Evolutionary conservation across 257 asterid genomes (phyloP), one percentile per base, ranked within the genome.

Genomic region (Henckelia pumila): DNA sequence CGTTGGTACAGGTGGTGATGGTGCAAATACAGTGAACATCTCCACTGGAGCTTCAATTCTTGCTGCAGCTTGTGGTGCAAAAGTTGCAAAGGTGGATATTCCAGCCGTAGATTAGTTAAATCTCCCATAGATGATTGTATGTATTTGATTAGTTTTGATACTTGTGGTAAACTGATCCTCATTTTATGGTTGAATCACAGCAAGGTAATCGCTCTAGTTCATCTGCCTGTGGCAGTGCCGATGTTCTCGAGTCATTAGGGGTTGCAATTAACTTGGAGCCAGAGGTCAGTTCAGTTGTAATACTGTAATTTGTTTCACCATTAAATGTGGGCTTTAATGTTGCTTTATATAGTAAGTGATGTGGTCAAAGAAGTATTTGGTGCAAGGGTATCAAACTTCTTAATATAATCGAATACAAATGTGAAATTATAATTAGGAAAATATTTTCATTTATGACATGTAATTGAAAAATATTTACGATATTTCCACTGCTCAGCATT

Each of bases 1-100:
- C 75, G 99, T 93, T 63, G 99, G 97, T 59, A 90, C 99, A 2
- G 99, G 99, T 50, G 99, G 99, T 19, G 99, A 93, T 81, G 99
- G 96, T 49, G 99, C 96, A n/a, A 93, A 90, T 74, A 93, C 96
- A 0, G 97, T 93, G 74, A 93, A 93, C 66, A 93, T 93, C 66
- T 93, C 99, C 25, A 93, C 99, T 7, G 99, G 99, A 62, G 89
- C 99, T 73, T 83, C 99, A 22, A 93, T 93, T 74, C 95, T 93
- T 13, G 94, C 97, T 69, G 99, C 99, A 11, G 96, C 99, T 74
- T 85, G 92, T 81, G 99, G 97, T 26, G 95, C 89, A 44, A 93
- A 83, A 83, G 92, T 93, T 67, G 99, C 99, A 22, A 93, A 93
- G 95, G 99, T 93, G 57, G 56, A 57, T 32, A 3, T 16, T 58